A percentile compares a stretch with the other conserved stretches of the same genome.
phyloP scores from a whole-genome alignment of 164 flowering plant genomes.

The Piper betle region DNA sequence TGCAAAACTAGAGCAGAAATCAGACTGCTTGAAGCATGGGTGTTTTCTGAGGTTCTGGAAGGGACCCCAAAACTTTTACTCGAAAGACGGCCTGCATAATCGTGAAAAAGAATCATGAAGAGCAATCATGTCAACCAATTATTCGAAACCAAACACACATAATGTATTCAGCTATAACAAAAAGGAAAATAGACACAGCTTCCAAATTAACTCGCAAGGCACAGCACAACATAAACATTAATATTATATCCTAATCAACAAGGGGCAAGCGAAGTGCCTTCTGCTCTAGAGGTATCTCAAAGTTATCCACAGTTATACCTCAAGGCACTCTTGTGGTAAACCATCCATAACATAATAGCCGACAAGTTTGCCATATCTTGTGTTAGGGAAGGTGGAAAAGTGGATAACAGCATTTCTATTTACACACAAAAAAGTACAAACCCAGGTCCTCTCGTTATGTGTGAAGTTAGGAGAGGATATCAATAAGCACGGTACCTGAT shows the following conservation, averaged over 20 bases:
- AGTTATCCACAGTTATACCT: too few species aligned
- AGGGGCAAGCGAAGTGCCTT: too few species aligned
- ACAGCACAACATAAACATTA: too few species aligned
- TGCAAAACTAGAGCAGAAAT: not conserved
- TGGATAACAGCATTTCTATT: too few species aligned
- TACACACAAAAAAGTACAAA: too few species aligned
- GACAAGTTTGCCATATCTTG: too few species aligned
- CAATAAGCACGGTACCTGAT: conserved; percentile 24
- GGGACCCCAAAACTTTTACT: conserved; percentile 46
- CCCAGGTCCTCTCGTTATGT: too few species aligned
- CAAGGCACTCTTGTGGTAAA: too few species aligned
- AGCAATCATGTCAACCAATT: not conserved
- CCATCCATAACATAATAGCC: too few species aligned
- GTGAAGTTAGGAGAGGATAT: not conserved
- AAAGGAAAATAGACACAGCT: not conserved
- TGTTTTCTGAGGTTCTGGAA: conserved; percentile 17
- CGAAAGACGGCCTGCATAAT: conserved; percentile 46
- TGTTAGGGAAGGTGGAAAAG: too few species aligned
- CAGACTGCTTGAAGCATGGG: conserved; percentile 27
- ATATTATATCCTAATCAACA: too few species aligned
- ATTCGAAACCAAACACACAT: not conserved
- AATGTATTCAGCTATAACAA: not conserved
- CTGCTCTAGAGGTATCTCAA: too few species aligned
- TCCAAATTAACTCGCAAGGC: not conserved
- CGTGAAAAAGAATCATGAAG: not conserved